Percentiles rank a stretch among this genome's conserved stretches.
These are phyloP conservation scores for Trichoderma sp. DNA, from an alignment of 2,329 filamentous ascomycete genomes.

Conservation along the genomic window DNA sequence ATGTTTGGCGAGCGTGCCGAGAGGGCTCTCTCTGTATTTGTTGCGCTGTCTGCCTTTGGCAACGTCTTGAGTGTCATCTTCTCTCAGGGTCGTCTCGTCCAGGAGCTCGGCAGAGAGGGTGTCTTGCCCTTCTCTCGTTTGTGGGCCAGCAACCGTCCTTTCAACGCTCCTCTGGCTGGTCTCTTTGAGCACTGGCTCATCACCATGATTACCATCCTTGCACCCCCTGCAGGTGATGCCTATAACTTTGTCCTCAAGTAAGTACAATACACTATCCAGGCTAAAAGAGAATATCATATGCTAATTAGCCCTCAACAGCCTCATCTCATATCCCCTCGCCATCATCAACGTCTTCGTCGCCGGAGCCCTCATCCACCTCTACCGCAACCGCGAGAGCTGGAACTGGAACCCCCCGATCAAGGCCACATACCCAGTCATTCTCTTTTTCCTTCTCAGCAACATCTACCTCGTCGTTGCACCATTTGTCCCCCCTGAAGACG, in stretches of 20 bases:
- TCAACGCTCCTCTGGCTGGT: constrained; percentile 59
- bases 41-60: constrained; percentile 64
- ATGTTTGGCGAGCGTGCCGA: constrained; percentile 54
- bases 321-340: constrained; percentile 63
- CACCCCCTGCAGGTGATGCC: constrained; percentile 63
- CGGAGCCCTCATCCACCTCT: constrained; percentile 52
- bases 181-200: constrained; percentile 63
- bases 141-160: constrained; percentile 62
- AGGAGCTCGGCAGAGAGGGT: constrained; percentile 64
- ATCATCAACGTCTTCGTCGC: constrained; percentile 56
- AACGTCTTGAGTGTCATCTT: constrained; percentile 68
- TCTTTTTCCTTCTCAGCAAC: constrained; percentile 61
- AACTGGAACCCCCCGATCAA: constrained; percentile 55
- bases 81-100: constrained; percentile 63
- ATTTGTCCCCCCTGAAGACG: constrained; percentile 51
- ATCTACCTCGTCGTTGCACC: constrained; percentile 59
- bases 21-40: constrained; percentile 60
- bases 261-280: constrained; percentile 21
- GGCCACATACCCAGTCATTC: constrained; percentile 50
- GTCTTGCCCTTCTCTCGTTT: constrained; percentile 61
- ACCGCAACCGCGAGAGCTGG: constrained; percentile 44
- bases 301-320: constrained; percentile 33
- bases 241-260: constrained; percentile 62
- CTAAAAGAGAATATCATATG: neutral
- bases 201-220: constrained; percentile 63